Base-by-base conservation (phyloP, 2,329 filamentous ascomycete genomes). In the Diplocarpon mali region DNA sequence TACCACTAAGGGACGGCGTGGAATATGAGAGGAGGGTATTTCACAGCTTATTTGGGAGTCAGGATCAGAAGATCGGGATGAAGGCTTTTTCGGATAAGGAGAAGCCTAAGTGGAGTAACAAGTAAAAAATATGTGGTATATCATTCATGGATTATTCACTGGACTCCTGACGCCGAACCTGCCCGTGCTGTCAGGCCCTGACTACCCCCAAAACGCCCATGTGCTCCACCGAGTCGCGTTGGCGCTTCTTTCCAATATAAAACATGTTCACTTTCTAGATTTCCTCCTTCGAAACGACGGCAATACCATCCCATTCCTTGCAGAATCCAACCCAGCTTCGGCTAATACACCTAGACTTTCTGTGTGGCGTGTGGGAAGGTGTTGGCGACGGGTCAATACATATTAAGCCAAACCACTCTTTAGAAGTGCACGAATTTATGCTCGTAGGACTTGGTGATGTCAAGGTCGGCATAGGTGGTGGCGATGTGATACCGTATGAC, bases 21-120 rank as follows among this genome's bases (percentile, higher is more conserved):
- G 92, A 98, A 68, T 96, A 80, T 67, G 92, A 98, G 75, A 75
- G 92, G 61, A 77, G 89, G 42, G 74, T 96, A 29, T 98, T 98
- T 72, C 92, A 98, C 67, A 76, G 80, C 20, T 62, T 95, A 59
- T 98, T 98, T 69, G 92, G 90, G 16, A 94, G 84, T 63, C 77
- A 86, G 68, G 92, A 98, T 66, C 92, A 98, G 69, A 98, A 96
- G 73, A 85, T 95, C 64, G 89, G 87, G 65, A 80, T 96, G 92
- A 81, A 81, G 64, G 92, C 92, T 11, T 98, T 98, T 72, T 84
- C 85, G 2, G 85, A 89, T 67, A 96, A 96, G 79, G 78, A 85
- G 69, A 93, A 93, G 75, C 69, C 92, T 0, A 80, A 92, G 64
- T 98, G 92, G 90, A 80, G 75, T 50, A 73, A 95, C 64, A 78